These are phyloP conservation scores for Cydonia oblonga DNA, from an alignment of 331 rosid species.

Conservation along the genomic window DNA sequence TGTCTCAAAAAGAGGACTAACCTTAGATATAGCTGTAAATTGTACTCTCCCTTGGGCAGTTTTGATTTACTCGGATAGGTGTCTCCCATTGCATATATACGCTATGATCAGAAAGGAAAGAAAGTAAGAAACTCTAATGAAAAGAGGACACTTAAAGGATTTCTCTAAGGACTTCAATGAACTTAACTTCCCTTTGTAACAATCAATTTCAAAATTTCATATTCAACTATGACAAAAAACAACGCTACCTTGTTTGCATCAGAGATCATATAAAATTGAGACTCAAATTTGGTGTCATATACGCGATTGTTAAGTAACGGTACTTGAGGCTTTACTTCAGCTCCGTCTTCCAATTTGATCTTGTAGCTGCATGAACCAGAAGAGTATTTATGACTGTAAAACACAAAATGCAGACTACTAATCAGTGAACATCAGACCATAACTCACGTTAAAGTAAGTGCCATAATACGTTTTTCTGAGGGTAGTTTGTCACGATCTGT, in stretches of 20 bases:
- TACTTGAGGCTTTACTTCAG: slow-evolving; percentile 66
- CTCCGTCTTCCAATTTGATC: slow-evolving; percentile 76
- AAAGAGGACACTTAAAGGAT: background rate
- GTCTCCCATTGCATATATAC: slow-evolving; percentile 65
- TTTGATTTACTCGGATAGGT: slow-evolving; percentile 58
- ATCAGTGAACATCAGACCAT: slow-evolving; percentile 4
- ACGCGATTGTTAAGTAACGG: slow-evolving; percentile 71
- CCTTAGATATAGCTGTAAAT: slow-evolving; percentile 69
- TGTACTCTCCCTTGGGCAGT: slow-evolving; percentile 87
- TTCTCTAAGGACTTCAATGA: too few species aligned
- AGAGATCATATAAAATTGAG: slow-evolving; percentile 81
- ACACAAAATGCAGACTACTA: slow-evolving; percentile 9
- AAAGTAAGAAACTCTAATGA: background rate
- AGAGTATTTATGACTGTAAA: slow-evolving; percentile 2
- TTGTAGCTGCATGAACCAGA: slow-evolving; percentile 55
- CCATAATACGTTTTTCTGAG: slow-evolving; percentile 72
- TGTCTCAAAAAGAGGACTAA: slow-evolving; percentile 16
- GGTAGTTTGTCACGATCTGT: slow-evolving; percentile 75
- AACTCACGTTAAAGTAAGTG: slow-evolving; percentile 74
- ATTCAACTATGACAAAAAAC: background rate
- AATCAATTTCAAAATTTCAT: background rate
- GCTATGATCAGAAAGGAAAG: slow-evolving; percentile 32
- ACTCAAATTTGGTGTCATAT: slow-evolving; percentile 81
- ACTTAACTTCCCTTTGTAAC: background rate
- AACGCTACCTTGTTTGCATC: slow-evolving; percentile 61